Base-by-base conservation (phyloP, 2,329 filamentous ascomycete genomes). In the Trichophyton benhamiae region DNA sequence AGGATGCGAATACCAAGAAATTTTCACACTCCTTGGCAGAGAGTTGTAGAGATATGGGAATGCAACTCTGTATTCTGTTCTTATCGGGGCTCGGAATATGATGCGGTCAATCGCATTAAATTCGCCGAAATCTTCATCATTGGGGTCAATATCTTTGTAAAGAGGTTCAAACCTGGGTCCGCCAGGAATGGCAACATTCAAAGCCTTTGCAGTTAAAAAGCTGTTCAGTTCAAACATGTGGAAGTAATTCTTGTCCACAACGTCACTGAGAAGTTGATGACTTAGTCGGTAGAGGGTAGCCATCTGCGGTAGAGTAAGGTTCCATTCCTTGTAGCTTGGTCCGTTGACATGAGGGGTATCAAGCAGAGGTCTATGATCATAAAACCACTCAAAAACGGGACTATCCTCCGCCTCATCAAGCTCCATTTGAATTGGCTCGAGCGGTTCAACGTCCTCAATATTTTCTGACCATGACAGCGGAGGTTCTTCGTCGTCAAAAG, bases 61-160 rank as follows among this genome's bases (percentile, higher is more conserved):
- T 0, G 91, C 91, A 49, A 99, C 94, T 53, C 92, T 86, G 70
- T 95, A 96, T 75, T 99, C 94, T 7, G 92, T 99, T 67, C 92
- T 86, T 66, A 97, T 95, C 0, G 92, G 91, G 55, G 88, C 87
- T 66, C 94, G 88, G 81, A 99, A 99, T 67, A 99, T 99, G 75
- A 99, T 99, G 67, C 95, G 89, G 71, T 99, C 94, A 68, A 99
- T 99, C 38, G 94, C 94, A 71, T 99, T 99, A 81, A 99, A 99
- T 75, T 99, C 94, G 75, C 94, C 94, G 75, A 99, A 99, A 71
- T 99, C 94, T 74, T 99, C 94, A 67, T 97, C 92, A 68, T 99
- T 99, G 1, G 94, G 94, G 73, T 99, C 91, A 64, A 99, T 91
- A 69, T 99, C 94, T 76, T 99, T 99, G 80, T 96, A 99, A 20